These are phyloP conservation scores for Yamadazyma aaseri DNA, from an alignment of 1,139 yeast species.

Conservation along the genomic window DNA sequence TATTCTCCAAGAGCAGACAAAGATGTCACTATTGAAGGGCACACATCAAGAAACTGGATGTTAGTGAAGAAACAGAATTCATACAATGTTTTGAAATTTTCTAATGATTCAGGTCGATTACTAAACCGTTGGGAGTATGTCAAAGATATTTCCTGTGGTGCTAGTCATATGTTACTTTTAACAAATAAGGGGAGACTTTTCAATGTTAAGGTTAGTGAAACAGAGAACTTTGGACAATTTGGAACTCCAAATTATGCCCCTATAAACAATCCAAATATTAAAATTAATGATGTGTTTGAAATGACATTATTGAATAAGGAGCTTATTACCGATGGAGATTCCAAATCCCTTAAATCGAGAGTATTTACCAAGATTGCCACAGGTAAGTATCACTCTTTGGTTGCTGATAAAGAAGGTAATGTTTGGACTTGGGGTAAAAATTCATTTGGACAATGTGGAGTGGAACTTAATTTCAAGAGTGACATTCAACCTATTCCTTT, in stretches of 20 bases:
- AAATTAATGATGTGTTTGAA: conserved; percentile 31
- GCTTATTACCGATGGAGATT: conserved; percentile 18
- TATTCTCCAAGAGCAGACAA: conserved; percentile 44
- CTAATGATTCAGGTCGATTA: conserved; percentile 5
- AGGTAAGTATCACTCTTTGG: conserved; percentile 74
- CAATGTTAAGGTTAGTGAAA: conserved; percentile 56
- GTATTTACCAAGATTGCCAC: conserved; percentile 60
- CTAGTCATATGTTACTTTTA: conserved; percentile 62
- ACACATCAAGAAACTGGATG: conserved; percentile 21
- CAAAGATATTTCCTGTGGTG: conserved; percentile 57
- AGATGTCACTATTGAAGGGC: background rate
- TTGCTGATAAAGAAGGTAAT: conserved; percentile 57
- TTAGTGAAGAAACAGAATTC: conserved; percentile 9
- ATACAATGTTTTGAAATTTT: conserved; percentile 6
- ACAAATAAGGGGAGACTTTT: conserved; percentile 64
- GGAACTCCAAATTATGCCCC: conserved; percentile 77
- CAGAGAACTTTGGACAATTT: conserved; percentile 67
- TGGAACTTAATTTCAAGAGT: conserved; percentile 60
- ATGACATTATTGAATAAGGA: conserved; percentile 38
- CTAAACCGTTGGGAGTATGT: conserved; percentile 47
- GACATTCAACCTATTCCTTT: conserved; percentile 72
- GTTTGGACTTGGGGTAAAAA: conserved; percentile 87
- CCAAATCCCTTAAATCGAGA: conserved; percentile 36
- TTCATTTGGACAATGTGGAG: conserved; percentile 79
- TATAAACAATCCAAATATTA: conserved; percentile 33